A percentile compares a stretch with the other conserved stretches of the same genome.
Evolutionary conservation across 2,329 filamentous ascomycete genomes (phyloP).

Genomic region (Aspergillus ruber): DNA sequence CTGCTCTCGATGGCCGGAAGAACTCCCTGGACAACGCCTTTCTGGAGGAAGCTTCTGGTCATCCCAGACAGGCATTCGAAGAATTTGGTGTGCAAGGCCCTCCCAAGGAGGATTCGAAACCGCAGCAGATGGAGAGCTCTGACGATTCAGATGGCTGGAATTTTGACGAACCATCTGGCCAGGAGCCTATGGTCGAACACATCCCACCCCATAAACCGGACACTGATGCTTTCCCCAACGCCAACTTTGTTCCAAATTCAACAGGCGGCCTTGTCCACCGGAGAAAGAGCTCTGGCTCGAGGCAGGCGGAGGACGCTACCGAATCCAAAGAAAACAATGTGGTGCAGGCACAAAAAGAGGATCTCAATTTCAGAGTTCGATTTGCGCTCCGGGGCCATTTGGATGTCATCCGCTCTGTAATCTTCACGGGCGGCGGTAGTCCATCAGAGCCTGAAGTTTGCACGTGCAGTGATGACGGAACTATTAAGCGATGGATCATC

Average conservation of each 20-base stretch:
- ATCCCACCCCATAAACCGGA: conserved; percentile 64
- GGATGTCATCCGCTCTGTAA: conserved; percentile 87
- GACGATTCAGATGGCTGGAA: conserved; percentile 77
- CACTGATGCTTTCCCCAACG: conserved; percentile 78
- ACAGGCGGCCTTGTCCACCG: conserved; percentile 62
- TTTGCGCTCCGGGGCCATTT: conserved; percentile 90
- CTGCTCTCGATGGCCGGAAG: conserved; percentile 48
- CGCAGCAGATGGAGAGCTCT: conserved; percentile 41
- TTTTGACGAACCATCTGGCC: conserved; percentile 71
- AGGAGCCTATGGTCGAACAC: conserved; percentile 35
- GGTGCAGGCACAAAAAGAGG: conserved; percentile 47
- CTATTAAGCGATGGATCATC: conserved; percentile 95
- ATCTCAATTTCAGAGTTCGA: conserved; percentile 82
- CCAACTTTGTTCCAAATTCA: conserved; percentile 70
- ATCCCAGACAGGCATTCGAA: conserved; percentile 55
- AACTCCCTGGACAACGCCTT: conserved; percentile 36
- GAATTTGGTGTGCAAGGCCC: conserved; percentile 47
- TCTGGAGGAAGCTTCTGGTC: conserved; percentile 51
- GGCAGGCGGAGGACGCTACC: conserved; percentile 56
- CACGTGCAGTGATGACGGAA: conserved; percentile 89
- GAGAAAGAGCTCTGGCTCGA: conserved; percentile 72
- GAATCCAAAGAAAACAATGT: conserved; percentile 51
- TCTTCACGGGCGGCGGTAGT: conserved; percentile 93
- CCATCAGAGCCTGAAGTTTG: conserved; percentile 95
- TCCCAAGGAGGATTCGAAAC: conserved; percentile 35